Conservation (phyloP, 2,329 filamentous ascomycete species). For the Diaporthe batatas region DNA sequence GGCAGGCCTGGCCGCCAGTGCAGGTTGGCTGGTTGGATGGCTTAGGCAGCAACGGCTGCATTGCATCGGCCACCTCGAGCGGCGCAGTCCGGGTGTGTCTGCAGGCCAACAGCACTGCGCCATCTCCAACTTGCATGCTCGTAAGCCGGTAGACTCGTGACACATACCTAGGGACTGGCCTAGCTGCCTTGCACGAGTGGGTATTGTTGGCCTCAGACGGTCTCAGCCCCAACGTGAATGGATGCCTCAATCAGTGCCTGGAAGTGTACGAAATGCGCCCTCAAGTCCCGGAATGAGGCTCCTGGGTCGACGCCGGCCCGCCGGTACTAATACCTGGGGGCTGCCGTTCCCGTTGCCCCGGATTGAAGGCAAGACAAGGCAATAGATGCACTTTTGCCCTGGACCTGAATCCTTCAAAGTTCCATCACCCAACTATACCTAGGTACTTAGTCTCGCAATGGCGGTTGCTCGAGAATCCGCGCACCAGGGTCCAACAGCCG, state of each 20-base stretch:
- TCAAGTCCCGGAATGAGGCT: background rate
- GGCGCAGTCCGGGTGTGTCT: constrained; percentile 28
- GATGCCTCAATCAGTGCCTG: constrained; percentile 27
- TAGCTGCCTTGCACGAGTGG: constrained; percentile 24
- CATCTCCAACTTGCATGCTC: constrained; percentile 6
- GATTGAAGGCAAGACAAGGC: background rate
- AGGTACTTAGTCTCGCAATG: constrained; percentile 5
- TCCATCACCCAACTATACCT: background rate
- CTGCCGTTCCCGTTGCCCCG: background rate
- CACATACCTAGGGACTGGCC: background rate
- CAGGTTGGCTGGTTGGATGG: background rate
- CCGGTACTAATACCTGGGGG: constrained; percentile 3
- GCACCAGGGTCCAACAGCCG: constrained; percentile 17
- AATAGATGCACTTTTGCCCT: constrained; percentile 6
- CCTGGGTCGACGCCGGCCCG: background rate
- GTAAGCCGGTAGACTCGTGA: constrained; percentile 22
- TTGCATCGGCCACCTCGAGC: constrained; percentile 16
- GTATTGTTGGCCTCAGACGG: constrained; percentile 18
- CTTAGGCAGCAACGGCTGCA: constrained; percentile 32
- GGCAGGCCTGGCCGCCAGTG: background rate
- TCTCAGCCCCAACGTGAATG: constrained; percentile 26
- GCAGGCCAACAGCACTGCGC: background rate
- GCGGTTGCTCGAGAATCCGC: constrained; percentile 10
- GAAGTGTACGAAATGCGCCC: background rate
- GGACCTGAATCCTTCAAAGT: too few relatives aligned